Evolutionary conservation across 2,329 filamentous ascomycete genomes (phyloP).

Genomic region (Verticillium nonalfalfae): DNA sequence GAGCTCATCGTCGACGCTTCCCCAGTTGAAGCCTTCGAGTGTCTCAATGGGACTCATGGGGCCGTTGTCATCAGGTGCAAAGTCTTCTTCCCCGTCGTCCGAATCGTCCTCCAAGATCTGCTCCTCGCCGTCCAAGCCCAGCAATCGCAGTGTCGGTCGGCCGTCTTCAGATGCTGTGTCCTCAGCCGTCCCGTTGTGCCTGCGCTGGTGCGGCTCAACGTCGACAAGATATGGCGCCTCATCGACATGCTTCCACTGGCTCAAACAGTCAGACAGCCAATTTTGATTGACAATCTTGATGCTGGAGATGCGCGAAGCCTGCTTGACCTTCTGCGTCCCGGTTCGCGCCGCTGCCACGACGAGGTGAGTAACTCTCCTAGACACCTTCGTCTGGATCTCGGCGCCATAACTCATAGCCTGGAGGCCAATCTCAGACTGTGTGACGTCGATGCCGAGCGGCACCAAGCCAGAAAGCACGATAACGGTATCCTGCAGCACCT

Average conservation of each 20-base stretch:
- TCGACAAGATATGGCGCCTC: conserved; percentile 73
- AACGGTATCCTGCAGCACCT: conserved; percentile 66
- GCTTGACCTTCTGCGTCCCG: conserved; percentile 84
- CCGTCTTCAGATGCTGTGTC: conserved; percentile 16
- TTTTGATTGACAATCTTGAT: conserved; percentile 89
- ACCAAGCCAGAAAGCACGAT: conserved; percentile 90
- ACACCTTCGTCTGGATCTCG: conserved; percentile 48
- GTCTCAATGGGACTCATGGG: conserved; percentile 47
- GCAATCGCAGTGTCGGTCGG: conserved; percentile 17
- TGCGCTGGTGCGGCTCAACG: conserved; percentile 63
- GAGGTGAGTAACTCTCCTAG: conserved; percentile 63
- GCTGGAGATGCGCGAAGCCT: conserved; percentile 70
- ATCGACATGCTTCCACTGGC: conserved; percentile 74
- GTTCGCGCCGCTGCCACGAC: conserved; percentile 65
- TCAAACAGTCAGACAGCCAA: conserved; percentile 83
- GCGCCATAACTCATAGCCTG: conserved; percentile 87
- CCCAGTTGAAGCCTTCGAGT: conserved; percentile 55
- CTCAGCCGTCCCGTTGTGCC: conserved; percentile 24
- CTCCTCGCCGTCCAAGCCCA: background rate
- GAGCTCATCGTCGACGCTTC: conserved; percentile 63
- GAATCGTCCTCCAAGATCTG: conserved; percentile 19
- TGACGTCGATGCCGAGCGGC: conserved; percentile 71
- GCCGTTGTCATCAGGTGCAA: conserved; percentile 42
- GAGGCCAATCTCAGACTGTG: conserved; percentile 77
- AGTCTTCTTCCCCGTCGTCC: conserved; percentile 36